Conservation (phyloP, 2,329 filamentous ascomycete species). For the Beauveria scarabaeidicola region DNA sequence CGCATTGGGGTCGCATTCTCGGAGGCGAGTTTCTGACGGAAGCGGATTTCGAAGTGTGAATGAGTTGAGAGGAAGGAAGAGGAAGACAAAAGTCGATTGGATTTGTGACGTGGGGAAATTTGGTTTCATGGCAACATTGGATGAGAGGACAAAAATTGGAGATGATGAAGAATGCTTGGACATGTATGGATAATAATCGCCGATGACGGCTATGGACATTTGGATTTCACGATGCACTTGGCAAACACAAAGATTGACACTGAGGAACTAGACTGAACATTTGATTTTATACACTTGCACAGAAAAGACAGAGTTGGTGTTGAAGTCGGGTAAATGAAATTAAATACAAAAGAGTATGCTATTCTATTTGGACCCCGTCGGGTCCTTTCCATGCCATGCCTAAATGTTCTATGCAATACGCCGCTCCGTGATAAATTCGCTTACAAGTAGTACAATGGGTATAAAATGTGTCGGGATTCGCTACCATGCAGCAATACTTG, state of each 20-base stretch:
- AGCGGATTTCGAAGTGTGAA: constrained; percentile 15
- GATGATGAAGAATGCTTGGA: background rate
- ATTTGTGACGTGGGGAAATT: background rate
- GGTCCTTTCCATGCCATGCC: background rate
- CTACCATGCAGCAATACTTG: background rate
- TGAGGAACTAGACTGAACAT: background rate
- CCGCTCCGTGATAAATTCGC: background rate
- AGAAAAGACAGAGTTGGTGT: background rate
- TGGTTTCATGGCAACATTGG: background rate
- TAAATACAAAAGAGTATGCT: background rate
- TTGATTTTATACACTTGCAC: background rate
- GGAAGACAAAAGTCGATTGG: background rate
- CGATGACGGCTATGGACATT: background rate
- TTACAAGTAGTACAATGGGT: background rate
- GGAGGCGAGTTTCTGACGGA: constrained; percentile 21
- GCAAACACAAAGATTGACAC: background rate
- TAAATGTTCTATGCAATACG: constrained; percentile 3
- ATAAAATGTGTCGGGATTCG: background rate
- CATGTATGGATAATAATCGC: background rate
- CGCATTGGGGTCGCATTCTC: constrained; percentile 32
- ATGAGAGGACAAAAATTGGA: background rate
- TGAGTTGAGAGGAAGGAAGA: background rate
- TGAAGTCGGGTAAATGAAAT: background rate
- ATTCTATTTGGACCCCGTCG: background rate
- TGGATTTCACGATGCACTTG: background rate